Evolutionary conservation across 805 yeast species (phyloP), one percentile per base, ranked within the genome.

Genomic region (Peterozyma xylosa): DNA sequence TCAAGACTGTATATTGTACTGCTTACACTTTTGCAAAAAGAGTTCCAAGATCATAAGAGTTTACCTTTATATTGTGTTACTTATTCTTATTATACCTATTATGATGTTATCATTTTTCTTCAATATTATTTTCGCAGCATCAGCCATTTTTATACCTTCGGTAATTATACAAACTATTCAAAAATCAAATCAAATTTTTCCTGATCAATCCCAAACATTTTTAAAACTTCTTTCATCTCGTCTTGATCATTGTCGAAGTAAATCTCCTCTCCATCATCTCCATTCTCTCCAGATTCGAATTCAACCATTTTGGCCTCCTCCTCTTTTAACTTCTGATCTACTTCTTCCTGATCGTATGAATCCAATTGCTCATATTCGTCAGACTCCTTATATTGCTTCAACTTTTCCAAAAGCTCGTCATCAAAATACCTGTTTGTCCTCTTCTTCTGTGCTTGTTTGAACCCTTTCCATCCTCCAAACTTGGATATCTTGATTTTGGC

Each of bases 21-120:
- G 72, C 74, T 33, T 77, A 74, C 53, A 67, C 71, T 3, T 66
- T 78, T 53, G 76, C 80, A 4, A 60, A 61, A 42, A 58, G 59
- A 48, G 39, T 35, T 10, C 32, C 39, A 16, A 43, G 45, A 32
- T 7, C 7, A 7, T 21, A 21, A 7, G 7, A 21, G n/a, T n/a
- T n/a, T n/a, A n/a, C n/a, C n/a, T n/a, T n/a, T n/a, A n/a, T n/a
- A n/a, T n/a, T n/a, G n/a, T n/a, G n/a, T n/a, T n/a, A n/a, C n/a
- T n/a, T n/a, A n/a, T n/a, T n/a, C n/a, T n/a, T n/a, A n/a, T n/a
- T n/a, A n/a, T n/a, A n/a, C n/a, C n/a, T n/a, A n/a, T n/a, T n/a
- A 21, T 21, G 7, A 21, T 21, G 7, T 21, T 21, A 5, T 21
- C 27, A 7, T 21, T 21, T 5, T 21, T 21, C 7, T 21, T 21